Conservation (phyloP, 345 rosid genomes). For the Eucalyptus erythrocorys region DNA sequence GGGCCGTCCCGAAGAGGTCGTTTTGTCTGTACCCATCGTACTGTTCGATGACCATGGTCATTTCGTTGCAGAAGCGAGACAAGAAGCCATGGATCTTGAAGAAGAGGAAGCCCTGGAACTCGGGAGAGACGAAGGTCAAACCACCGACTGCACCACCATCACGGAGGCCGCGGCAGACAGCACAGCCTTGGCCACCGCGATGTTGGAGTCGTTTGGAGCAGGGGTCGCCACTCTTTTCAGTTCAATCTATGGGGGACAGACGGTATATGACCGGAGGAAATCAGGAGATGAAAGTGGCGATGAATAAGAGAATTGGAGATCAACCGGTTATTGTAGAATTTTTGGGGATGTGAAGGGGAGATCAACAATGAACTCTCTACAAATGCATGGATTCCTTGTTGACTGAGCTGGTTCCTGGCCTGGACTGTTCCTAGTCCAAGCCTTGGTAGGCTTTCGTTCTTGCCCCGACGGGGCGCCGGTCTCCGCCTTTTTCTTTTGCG, state of each 20-base stretch:
- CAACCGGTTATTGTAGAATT: neutral
- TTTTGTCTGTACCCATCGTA: constrained; percentile 25
- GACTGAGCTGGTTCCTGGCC: neutral
- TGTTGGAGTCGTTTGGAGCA: neutral
- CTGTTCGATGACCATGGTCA: constrained; percentile 36
- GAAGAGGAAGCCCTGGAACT: neutral
- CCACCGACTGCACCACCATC: constrained; percentile 33
- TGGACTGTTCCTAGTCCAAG: neutral
- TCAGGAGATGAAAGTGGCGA: neutral
- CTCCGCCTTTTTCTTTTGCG: neutral
- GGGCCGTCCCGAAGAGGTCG: constrained; percentile 30
- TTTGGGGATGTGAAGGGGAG: neutral
- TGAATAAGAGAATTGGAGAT: neutral
- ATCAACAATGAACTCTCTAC: neutral
- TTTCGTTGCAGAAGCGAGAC: constrained; percentile 20
- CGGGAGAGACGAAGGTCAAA: neutral
- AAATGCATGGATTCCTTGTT: neutral
- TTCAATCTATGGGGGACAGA: neutral
- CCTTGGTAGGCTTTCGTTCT: neutral
- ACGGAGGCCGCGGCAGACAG: constrained; percentile 12
- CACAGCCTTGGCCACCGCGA: constrained; percentile 3
- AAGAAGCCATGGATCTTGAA: constrained; percentile 11
- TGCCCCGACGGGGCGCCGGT: neutral
- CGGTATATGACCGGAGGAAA: neutral
- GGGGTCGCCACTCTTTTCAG: neutral